Conservation (phyloP, 2,329 filamentous ascomycete species). For the Drechslerella coelobrocha region DNA sequence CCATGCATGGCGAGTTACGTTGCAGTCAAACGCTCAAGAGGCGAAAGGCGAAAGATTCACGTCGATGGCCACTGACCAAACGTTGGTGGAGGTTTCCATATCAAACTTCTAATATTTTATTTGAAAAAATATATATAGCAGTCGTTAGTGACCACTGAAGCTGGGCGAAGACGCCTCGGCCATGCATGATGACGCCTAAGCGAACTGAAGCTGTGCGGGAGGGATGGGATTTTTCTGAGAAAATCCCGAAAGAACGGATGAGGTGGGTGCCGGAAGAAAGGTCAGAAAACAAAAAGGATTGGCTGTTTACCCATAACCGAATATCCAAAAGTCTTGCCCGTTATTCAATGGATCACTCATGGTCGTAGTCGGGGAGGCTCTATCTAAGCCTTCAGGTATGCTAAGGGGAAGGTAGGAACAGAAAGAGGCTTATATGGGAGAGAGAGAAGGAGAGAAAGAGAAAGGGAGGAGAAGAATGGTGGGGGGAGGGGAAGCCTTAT, state of each 20-base stretch:
- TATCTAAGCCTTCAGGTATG: not conserved
- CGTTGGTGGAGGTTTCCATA: conserved; percentile 97
- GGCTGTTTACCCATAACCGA: conserved; percentile 83
- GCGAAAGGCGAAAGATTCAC: conserved; percentile 16
- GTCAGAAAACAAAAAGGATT: conserved; percentile 25
- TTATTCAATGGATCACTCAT: conserved; percentile 55
- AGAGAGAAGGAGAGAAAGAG: conserved; percentile 4
- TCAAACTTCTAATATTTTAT: conserved; percentile 81
- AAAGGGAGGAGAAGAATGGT: conserved; percentile 21
- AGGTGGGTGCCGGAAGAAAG: conserved; percentile 19
- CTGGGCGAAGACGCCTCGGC: conserved; percentile 21
- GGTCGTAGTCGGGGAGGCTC: conserved; percentile 22
- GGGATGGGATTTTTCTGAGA: conserved; percentile 11
- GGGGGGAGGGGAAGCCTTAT: conserved; percentile 31
- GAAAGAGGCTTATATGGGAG: not conserved
- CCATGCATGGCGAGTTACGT: conserved; percentile 7
- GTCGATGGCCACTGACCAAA: conserved; percentile 70
- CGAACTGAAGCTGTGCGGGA: conserved; percentile 38
- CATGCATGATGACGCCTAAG: conserved; percentile 51
- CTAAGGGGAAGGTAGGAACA: conserved; percentile 38
- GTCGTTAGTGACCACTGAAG: conserved; percentile 38
- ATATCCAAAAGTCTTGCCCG: conserved; percentile 84
- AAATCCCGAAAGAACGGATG: conserved; percentile 39
- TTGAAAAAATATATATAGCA: conserved; percentile 20
- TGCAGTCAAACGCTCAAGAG: conserved; percentile 14